phyloP scores from a whole-genome alignment of 345 rosid genomes.

The Citrus inodora region DNA sequence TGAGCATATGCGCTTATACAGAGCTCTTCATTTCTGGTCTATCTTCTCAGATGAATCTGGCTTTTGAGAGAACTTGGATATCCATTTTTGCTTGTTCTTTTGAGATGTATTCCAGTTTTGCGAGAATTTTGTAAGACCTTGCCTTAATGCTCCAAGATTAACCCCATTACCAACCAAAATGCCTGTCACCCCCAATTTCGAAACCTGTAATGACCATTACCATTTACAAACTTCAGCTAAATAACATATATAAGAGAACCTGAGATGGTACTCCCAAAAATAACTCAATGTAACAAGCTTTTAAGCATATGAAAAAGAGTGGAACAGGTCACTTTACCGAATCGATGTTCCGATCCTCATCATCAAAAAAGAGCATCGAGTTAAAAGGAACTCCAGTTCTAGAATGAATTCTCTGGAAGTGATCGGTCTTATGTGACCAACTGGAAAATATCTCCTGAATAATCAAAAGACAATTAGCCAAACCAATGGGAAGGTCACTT shows the following conservation, averaged over 20 bases:
- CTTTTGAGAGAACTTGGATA: constrained; percentile 47
- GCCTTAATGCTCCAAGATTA: constrained; percentile 68
- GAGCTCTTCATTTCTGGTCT: constrained; percentile 22
- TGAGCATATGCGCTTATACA: background rate
- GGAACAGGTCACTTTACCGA: constrained; percentile 31
- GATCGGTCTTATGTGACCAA: constrained; percentile 73
- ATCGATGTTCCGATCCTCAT: constrained; percentile 69
- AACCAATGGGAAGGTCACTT: background rate
- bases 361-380: constrained; percentile 80
- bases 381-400: constrained; percentile 65
- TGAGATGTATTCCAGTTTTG: constrained; percentile 41
- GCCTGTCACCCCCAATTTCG: constrained; percentile 81
- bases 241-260: background rate
- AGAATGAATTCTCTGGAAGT: constrained; percentile 72
- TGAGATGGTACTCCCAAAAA: background rate
- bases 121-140: constrained; percentile 65
- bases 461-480: background rate
- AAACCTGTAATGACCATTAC: constrained; percentile 41
- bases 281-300: background rate
- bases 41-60: constrained; percentile 42
- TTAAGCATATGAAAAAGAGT: background rate
- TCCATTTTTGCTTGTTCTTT: constrained; percentile 70
- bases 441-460: constrained; percentile 77
- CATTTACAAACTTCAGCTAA: background rate
- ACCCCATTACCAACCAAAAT: constrained; percentile 62